phyloP scores from a whole-genome alignment of 2,329 filamentous ascomycete genomes.

The Amphichorda felina region DNA sequence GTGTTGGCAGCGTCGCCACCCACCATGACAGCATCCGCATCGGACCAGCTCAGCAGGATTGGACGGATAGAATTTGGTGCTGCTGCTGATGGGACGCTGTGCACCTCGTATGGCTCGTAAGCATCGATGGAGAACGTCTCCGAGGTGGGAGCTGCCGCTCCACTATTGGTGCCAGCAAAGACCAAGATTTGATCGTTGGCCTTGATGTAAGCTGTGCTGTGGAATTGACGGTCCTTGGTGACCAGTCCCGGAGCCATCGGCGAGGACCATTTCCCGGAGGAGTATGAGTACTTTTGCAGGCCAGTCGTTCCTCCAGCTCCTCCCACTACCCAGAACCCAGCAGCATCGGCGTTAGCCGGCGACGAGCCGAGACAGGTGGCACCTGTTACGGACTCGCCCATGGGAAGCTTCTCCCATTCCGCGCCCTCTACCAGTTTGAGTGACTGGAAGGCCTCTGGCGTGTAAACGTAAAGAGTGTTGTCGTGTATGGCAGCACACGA shows the following conservation, averaged over 20 bases:
- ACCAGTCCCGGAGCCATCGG: conserved; percentile 31
- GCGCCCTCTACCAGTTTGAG: conserved; percentile 57
- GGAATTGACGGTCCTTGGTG: conserved; percentile 58
- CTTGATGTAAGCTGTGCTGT: conserved; percentile 65
- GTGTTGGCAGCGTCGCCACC: conserved; percentile 54
- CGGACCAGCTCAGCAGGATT: conserved; percentile 63
- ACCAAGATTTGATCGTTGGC: conserved; percentile 62
- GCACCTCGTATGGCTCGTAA: conserved; percentile 49
- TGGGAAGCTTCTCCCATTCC: conserved; percentile 55
- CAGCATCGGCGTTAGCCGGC: conserved; percentile 41
- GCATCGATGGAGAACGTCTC: conserved; percentile 67
- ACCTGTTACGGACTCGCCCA: conserved; percentile 60
- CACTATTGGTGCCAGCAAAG: conserved; percentile 64
- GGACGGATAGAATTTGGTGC: conserved; percentile 56
- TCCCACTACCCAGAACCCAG: conserved; percentile 71
- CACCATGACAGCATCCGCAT: conserved; percentile 58
- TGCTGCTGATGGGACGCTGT: conserved; percentile 40
- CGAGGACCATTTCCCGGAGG: conserved; percentile 39
- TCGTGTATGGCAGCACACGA: conserved; percentile 74
- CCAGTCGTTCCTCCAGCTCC: conserved; percentile 50
- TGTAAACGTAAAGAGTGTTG: conserved; percentile 77
- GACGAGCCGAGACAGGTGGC: conserved; percentile 66
- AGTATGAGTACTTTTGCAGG: conserved; percentile 55
- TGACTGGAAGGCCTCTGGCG: conserved; percentile 62
- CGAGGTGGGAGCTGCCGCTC: conserved; percentile 44